Base-by-base conservation (phyloP, 192 early-diverging fungal species). In the Funneliformis mosseae region DNA sequence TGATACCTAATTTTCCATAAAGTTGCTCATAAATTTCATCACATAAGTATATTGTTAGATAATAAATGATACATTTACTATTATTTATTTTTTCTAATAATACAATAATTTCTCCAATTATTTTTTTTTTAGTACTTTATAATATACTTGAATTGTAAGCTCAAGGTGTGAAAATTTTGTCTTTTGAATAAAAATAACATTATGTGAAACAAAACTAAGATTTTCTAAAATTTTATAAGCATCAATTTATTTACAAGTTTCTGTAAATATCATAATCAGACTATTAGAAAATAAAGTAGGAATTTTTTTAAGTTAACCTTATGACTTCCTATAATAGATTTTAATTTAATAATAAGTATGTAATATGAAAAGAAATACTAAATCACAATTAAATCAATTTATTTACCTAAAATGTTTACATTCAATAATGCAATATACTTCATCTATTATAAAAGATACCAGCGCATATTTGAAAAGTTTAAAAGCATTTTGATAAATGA, bases 341-440 rank as follows among this genome's bases (percentile, higher is more conserved):
- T 63, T 25, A 25, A 25, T 63, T n/a, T n/a, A n/a, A n/a, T n/a
- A n/a, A n/a, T n/a, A n/a, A n/a, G n/a, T n/a, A n/a, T n/a, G n/a
- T n/a, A n/a, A n/a, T n/a, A n/a, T n/a, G n/a, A n/a, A 8, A 63
- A 63, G 2, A 63, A 14, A 23, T 25, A 4, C 2, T 60, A 60
- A 2, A 21, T 63, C 5, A 63, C 4, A 23, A 63, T 23, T 63
- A 25, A 23, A 63, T 23, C n/a, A n/a, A n/a, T n/a, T n/a, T n/a
- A n/a, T 23, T 63, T 63, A 63, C 61, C 61, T 63, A 63, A 25
- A 63, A 63, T 63, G 61, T 63, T 27, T 27, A 23, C 61, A 25
- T 63, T 63, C 61, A 23, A 63, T 63, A 63, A 63, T 27, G 6
- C 61, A 63, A n/a, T n/a, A n/a, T n/a, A n/a, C n/a, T n/a, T n/a